A percentile compares a stretch with the other conserved stretches of the same genome.
These are phyloP conservation scores for Pichia sp. DNA, from an alignment of 1,139 yeast species.

Conservation along the genomic window DNA sequence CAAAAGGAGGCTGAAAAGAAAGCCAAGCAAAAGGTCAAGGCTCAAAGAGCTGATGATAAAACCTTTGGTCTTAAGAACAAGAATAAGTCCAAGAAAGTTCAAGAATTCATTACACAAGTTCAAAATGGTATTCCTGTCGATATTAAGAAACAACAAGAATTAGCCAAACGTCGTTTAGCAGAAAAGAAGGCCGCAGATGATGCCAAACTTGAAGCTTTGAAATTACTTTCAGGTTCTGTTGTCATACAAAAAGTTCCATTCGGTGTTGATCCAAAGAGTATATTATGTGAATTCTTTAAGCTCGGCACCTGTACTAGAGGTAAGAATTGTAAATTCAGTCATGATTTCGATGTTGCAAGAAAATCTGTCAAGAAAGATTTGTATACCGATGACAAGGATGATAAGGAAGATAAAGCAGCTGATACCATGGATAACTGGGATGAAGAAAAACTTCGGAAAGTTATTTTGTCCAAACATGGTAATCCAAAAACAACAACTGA, in stretches of 20 bases:
- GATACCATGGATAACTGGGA: conserved; percentile 99
- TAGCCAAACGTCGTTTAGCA: conserved; percentile 69
- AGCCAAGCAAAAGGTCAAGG: conserved; percentile 57
- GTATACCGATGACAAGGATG: conserved; percentile 79
- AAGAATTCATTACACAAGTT: conserved; percentile 78
- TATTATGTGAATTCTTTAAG: conserved; percentile 88
- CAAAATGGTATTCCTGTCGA: conserved; percentile 59
- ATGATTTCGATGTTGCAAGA: conserved; percentile 83
- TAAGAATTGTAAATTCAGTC: conserved; percentile 87
- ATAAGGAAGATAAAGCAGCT: conserved; percentile 46
- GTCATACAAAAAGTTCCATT: conserved; percentile 88
- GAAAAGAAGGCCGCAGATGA: conserved; percentile 91
- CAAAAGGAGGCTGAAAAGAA: conserved; percentile 54
- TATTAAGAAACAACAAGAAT: conserved; percentile 73
- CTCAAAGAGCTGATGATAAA: conserved; percentile 79
- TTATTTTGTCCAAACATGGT: conserved; percentile 89
- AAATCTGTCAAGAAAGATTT: conserved; percentile 89
- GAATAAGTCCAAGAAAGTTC: conserved; percentile 91
- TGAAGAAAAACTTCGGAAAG: conserved; percentile 88
- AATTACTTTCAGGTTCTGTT: conserved; percentile 62
- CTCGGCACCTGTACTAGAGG: conserved; percentile 92
- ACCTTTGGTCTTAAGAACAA: conserved; percentile 95
- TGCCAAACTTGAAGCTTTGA: conserved; percentile 85
- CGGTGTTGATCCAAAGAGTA: conserved; percentile 97
- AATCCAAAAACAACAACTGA: conserved; percentile 94